Conservation (phyloP, 2,329 filamentous ascomycete species). For the Monosporascus sp. region DNA sequence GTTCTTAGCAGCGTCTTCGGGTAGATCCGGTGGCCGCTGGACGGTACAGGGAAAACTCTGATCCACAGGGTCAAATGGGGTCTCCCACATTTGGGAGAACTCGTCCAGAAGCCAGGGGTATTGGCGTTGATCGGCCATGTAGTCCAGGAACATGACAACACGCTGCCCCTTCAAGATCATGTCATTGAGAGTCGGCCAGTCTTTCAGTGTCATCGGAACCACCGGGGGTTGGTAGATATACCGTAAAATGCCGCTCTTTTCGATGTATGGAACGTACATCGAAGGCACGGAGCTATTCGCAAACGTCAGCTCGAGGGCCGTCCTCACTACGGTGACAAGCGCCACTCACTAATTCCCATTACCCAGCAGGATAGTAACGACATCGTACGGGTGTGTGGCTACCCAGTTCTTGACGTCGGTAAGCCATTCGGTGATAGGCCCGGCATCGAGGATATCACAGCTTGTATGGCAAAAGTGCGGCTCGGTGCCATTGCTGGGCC, state of each 20-base stretch:
- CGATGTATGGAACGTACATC: slow-evolving; percentile 64
- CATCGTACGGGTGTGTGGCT: slow-evolving; percentile 71
- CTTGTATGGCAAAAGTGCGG: slow-evolving; percentile 80
- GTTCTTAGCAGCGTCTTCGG: slow-evolving; percentile 45
- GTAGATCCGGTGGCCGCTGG: slow-evolving; percentile 68
- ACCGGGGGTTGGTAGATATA: slow-evolving; percentile 70
- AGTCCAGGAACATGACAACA: slow-evolving; percentile 79
- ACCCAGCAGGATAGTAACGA: slow-evolving; percentile 79
- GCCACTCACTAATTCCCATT: slow-evolving; percentile 63
- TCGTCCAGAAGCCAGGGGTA: slow-evolving; percentile 84
- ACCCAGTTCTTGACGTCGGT: slow-evolving; percentile 68
- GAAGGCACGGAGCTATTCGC: slow-evolving; percentile 40
- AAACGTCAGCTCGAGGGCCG: not conserved
- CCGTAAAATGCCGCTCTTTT: slow-evolving; percentile 64
- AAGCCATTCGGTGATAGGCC: slow-evolving; percentile 71
- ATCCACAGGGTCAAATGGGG: slow-evolving; percentile 69
- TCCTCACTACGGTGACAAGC: not conserved
- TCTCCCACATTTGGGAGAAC: slow-evolving; percentile 87
- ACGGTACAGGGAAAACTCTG: slow-evolving; percentile 69
- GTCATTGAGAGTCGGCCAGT: slow-evolving; percentile 79
- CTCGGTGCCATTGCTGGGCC: slow-evolving; percentile 40
- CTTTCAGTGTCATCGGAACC: slow-evolving; percentile 62
- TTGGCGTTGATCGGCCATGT: slow-evolving; percentile 70
- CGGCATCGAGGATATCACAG: slow-evolving; percentile 76
- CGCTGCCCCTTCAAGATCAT: slow-evolving; percentile 69